These are phyloP conservation scores for Alternaria sp. DNA, from an alignment of 2,329 filamentous ascomycete species.

Conservation along the genomic window DNA sequence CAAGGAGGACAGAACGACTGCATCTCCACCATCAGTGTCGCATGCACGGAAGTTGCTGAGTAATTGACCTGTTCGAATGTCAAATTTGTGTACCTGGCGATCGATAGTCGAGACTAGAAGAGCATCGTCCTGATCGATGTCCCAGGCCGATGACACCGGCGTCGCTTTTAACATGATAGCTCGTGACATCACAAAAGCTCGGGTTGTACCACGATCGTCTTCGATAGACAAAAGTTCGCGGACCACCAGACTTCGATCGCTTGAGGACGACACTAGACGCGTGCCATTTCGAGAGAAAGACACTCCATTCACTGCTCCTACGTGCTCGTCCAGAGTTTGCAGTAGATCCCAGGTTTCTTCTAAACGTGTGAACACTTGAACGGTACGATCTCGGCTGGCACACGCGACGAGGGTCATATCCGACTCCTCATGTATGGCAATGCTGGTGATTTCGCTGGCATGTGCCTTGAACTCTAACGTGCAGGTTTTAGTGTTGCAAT, in stretches of 20 bases:
- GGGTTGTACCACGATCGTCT: conserved; percentile 63
- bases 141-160: conserved; percentile 82
- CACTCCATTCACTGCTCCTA: conserved; percentile 81
- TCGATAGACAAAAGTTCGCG: conserved; percentile 79
- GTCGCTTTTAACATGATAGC: conserved; percentile 86
- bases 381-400: conserved; percentile 82
- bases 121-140: conserved; percentile 66
- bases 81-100: conserved; percentile 66
- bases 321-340: conserved; percentile 92
- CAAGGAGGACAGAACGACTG: conserved; percentile 83
- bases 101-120: conserved; percentile 70
- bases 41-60: conserved; percentile 81
- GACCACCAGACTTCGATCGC: conserved; percentile 84
- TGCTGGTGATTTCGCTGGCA: conserved; percentile 82
- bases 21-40: conserved; percentile 81
- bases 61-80: conserved; percentile 73
- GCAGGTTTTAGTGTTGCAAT: conserved; percentile 68
- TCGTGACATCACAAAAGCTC: conserved; percentile 80
- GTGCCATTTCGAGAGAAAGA: conserved; percentile 76
- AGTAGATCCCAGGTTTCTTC: conserved; percentile 75
- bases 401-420: conserved; percentile 76
- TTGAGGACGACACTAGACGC: conserved; percentile 82
- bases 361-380: conserved; percentile 80
- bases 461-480: conserved; percentile 84
- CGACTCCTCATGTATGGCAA: conserved; percentile 75